Conservation (phyloP, 129 eudicot genomes). For the Chrysanthemum lavandulifolium region DNA sequence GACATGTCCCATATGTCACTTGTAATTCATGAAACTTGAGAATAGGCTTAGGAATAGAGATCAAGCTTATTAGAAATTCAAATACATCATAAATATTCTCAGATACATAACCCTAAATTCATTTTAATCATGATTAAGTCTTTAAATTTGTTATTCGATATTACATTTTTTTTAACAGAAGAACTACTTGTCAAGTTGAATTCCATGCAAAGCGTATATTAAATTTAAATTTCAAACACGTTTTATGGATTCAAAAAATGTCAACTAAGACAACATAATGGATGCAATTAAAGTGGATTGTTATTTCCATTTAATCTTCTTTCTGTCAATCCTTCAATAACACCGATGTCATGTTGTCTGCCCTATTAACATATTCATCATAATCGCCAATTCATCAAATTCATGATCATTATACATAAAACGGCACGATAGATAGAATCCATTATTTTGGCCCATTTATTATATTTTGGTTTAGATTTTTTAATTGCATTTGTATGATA, state of each 20-base stretch:
- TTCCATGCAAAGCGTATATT: too few relatives aligned
- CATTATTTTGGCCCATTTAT: slow-evolving; percentile 5
- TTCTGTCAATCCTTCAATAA: slow-evolving; percentile 16
- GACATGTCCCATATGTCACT: too few relatives aligned
- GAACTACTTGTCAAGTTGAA: neutral
- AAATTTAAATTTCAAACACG: neutral
- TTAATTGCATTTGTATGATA: neutral
- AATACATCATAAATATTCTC: too few relatives aligned
- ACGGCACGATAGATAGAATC: neutral
- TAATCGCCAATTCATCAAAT: slow-evolving; percentile 11
- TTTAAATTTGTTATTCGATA: too few relatives aligned
- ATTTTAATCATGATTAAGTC: too few relatives aligned
- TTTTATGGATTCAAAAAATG: neutral
- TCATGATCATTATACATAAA: slow-evolving; percentile 4
- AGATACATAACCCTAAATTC: too few relatives aligned
- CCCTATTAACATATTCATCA: slow-evolving; percentile 2
- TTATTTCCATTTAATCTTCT: slow-evolving; percentile 17
- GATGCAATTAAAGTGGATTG: slow-evolving; percentile 20
- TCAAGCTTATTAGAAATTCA: too few relatives aligned
- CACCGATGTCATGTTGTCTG: slow-evolving; percentile 15
- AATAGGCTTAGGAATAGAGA: too few relatives aligned
- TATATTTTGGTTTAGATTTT: neutral
- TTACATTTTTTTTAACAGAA: too few relatives aligned
- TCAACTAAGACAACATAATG: slow-evolving; percentile 24
- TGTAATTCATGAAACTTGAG: too few relatives aligned